Conservation (phyloP, 2,329 filamentous ascomycete genomes). For the Pezicula rhizophila region DNA sequence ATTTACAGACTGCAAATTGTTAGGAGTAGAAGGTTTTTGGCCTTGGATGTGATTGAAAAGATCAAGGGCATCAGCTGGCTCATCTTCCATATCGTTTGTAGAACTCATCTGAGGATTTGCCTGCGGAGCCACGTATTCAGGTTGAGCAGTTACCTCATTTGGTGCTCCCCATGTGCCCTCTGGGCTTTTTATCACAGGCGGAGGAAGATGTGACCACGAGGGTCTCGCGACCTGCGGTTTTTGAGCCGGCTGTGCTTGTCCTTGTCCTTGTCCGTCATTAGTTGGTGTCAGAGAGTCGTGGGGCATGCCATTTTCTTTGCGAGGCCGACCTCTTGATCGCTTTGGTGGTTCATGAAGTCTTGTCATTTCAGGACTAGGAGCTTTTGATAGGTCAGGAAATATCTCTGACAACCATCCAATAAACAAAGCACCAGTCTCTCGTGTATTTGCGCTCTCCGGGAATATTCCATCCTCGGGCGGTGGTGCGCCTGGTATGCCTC, state of each 20-base stretch:
- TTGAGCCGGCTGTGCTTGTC: background rate
- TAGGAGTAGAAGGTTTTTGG: background rate
- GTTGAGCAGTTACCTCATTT: background rate
- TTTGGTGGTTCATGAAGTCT: conserved; percentile 7
- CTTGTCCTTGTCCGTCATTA: background rate
- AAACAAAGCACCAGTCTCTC: conserved; percentile 52
- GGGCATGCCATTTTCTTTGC: conserved; percentile 22
- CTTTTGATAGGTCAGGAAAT: conserved; percentile 38
- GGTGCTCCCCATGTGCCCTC: background rate
- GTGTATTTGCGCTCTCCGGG: conserved; percentile 48
- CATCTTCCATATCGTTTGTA: background rate
- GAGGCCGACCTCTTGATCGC: background rate
- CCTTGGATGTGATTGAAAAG: background rate
- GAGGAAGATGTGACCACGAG: background rate
- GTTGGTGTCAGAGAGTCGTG: conserved; percentile 15
- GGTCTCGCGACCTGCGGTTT: background rate
- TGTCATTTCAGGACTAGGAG: conserved; percentile 14
- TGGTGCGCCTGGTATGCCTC: conserved; percentile 50
- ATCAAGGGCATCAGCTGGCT: background rate
- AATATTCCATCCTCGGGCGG: conserved; percentile 45
- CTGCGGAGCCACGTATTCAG: background rate
- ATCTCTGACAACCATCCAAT: conserved; percentile 59
- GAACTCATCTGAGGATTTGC: background rate
- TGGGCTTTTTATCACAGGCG: background rate
- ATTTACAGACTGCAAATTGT: background rate